Evolutionary conservation across 2,329 filamentous ascomycete species (phyloP).

Genomic region (Colletotrichum somersetense): DNA sequence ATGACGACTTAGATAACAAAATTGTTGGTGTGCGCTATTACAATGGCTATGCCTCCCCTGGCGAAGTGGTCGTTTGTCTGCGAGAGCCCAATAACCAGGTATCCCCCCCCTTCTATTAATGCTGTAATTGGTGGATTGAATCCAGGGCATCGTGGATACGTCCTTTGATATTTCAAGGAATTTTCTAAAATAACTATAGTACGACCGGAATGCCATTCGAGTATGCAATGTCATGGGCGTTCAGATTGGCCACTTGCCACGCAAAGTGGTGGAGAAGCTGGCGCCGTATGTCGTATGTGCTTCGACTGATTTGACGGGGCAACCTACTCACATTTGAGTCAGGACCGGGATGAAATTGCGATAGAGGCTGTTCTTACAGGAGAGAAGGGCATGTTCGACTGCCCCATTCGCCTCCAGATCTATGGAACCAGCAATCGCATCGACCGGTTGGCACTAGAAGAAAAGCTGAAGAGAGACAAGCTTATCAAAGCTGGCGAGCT

Average conservation of each 20-base stretch:
- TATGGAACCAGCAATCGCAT: constrained; percentile 74
- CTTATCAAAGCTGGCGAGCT: constrained; percentile 71
- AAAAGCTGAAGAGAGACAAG: constrained; percentile 72
- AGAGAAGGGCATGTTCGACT: constrained; percentile 75
- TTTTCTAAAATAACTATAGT: constrained; percentile 51
- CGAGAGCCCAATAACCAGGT: constrained; percentile 75
- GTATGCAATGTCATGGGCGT: constrained; percentile 80
- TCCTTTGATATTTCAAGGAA: background rate
- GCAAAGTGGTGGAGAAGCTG: constrained; percentile 76
- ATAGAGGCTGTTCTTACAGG: constrained; percentile 80
- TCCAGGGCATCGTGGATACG: background rate
- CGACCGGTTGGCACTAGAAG: constrained; percentile 67
- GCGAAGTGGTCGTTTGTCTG: constrained; percentile 72
- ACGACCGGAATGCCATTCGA: constrained; percentile 82
- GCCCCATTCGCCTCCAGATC: constrained; percentile 76
- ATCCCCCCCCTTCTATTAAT: constrained; percentile 42
- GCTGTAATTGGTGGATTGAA: background rate
- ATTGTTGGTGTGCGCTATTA: constrained; percentile 72
- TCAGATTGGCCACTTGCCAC: constrained; percentile 85
- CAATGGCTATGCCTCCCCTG: constrained; percentile 69
- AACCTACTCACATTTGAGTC: constrained; percentile 41
- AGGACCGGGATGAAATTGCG: constrained; percentile 70
- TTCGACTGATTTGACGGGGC: background rate
- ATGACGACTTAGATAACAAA: constrained; percentile 54
- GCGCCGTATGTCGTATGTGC: constrained; percentile 75